These are phyloP conservation scores for Lenwebbia sp. DNA, from an alignment of 345 rosid species.

Conservation along the genomic window DNA sequence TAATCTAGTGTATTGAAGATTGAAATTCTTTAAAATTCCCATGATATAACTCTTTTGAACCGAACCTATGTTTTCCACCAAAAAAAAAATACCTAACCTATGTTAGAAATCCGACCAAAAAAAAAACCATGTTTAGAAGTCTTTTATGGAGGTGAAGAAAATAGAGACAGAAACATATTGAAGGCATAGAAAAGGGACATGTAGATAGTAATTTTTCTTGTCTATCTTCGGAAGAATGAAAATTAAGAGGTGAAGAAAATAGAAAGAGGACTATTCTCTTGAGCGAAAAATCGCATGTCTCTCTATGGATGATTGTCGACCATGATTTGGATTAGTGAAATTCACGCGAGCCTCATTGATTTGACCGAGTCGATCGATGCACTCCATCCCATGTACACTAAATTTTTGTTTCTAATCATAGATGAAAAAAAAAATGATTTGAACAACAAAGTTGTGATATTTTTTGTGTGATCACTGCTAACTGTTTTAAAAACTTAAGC, in stretches of 20 bases:
- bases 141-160: not conserved
- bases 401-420: not conserved
- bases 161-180: not conserved
- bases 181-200: not conserved
- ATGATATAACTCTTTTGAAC: not conserved
- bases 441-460: not conserved
- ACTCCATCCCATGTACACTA: not conserved
- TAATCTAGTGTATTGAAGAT: not conserved
- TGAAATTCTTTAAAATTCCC: not conserved
- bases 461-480: no score
- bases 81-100: no score
- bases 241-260: not conserved
- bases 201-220: not conserved
- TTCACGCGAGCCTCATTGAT: not conserved
- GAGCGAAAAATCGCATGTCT: not conserved
- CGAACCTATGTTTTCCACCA: not conserved
- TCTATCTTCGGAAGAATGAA: not conserved
- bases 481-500: no score
- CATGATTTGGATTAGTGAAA: not conserved
- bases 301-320: not conserved
- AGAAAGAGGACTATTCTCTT: not conserved
- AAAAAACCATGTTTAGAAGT: not conserved
- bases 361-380: not conserved
- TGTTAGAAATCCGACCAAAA: no score
- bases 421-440: not conserved